Conservation (phyloP, 257 asterid genomes). For the Nicotiana tabacum region DNA sequence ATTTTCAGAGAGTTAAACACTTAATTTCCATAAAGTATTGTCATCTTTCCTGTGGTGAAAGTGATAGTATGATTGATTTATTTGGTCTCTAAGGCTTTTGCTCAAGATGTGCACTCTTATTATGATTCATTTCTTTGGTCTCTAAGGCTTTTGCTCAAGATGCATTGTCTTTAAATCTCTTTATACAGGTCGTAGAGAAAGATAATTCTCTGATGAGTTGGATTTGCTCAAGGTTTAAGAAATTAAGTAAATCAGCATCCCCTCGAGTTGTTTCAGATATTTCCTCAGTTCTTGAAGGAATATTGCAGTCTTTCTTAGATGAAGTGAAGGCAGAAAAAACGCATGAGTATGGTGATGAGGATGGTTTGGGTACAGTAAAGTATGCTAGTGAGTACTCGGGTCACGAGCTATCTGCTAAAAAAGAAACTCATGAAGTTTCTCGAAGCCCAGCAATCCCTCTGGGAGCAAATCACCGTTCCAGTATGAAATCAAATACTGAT, state of each 20-base stretch:
- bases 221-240: slow-evolving; percentile 63
- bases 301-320: slow-evolving; percentile 52
- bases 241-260: slow-evolving; percentile 57
- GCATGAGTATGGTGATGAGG: slow-evolving; percentile 37
- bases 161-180: slow-evolving; percentile 18
- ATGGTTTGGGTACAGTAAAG: slow-evolving; percentile 37
- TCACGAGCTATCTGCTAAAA: slow-evolving; percentile 39
- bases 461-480: slow-evolving; percentile 26
- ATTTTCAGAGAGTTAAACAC: background rate
- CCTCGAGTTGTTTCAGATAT: slow-evolving; percentile 57
- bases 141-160: slow-evolving; percentile 22
- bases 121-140: slow-evolving; percentile 5
- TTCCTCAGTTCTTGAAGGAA: slow-evolving; percentile 55
- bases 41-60: background rate
- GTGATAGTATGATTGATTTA: background rate
- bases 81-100: background rate
- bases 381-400: slow-evolving; percentile 33
- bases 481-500: slow-evolving; percentile 27
- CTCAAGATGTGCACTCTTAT: background rate
- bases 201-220: slow-evolving; percentile 50
- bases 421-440: slow-evolving; percentile 46
- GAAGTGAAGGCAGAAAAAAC: slow-evolving; percentile 45
- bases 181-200: slow-evolving; percentile 64
- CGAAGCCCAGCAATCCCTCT: slow-evolving; percentile 28
- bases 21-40: background rate